These are phyloP conservation scores for Tricholoma saponaceum DNA, from an alignment of 768 basidiomycete genomes.

Conservation along the genomic window DNA sequence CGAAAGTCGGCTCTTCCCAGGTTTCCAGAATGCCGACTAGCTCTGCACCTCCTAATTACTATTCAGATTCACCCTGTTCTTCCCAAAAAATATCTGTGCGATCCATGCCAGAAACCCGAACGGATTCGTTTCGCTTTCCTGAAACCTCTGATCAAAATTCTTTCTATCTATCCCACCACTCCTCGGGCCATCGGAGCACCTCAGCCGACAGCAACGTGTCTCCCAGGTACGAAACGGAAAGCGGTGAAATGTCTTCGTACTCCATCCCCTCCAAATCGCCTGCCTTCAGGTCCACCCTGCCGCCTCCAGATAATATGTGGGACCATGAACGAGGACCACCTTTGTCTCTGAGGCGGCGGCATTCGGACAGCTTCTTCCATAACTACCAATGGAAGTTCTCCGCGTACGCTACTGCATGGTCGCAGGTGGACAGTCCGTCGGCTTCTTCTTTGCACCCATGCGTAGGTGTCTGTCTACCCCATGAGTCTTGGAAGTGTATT, in stretches of 20 bases:
- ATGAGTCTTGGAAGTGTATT: not conserved
- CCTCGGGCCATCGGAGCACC: conserved; percentile 6
- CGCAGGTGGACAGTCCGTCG: conserved; percentile 3
- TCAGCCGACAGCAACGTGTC: conserved; percentile 29
- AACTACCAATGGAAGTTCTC: conserved; percentile 16
- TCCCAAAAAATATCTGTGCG: conserved; percentile 2
- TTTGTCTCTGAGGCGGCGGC: conserved; percentile 20
- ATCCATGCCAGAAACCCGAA: conserved; percentile 10
- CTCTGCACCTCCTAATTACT: conserved; percentile 24
- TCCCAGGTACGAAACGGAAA: conserved; percentile 37
- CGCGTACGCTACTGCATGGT: conserved; percentile 10
- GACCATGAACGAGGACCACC: conserved; percentile 16
- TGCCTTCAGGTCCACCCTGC: conserved; percentile 18
- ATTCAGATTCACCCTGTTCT: conserved; percentile 1
- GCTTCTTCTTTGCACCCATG: conserved; percentile 37
- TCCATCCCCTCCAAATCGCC: conserved; percentile 8
- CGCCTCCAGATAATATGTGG: conserved; percentile 28
- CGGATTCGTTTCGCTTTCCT: conserved; percentile 22
- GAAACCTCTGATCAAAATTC: conserved; percentile 5
- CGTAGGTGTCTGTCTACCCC: conserved; percentile 20
- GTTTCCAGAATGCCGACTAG: conserved; percentile 25
- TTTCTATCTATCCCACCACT: conserved; percentile 1
- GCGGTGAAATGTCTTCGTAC: conserved; percentile 10
- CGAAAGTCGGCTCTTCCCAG: conserved; percentile 30
- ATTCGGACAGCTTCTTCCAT: conserved; percentile 28